Base-by-base conservation (phyloP, 2,329 filamentous ascomycete species). In the Colletotrichum neosansevieriae region DNA sequence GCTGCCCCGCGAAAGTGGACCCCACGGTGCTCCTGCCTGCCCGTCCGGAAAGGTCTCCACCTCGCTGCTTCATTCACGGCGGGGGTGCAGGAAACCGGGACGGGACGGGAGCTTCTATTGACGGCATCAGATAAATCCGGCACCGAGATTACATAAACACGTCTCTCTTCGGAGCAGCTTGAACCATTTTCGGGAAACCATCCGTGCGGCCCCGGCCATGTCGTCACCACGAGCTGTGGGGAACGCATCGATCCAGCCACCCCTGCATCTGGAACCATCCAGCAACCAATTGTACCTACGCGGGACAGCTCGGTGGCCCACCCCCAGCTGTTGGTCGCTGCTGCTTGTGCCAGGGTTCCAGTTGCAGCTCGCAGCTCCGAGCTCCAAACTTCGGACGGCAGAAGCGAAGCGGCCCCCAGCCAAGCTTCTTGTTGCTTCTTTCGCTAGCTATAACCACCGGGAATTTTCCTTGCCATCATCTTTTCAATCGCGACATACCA, bases 311-410 rank as follows among this genome's bases (percentile, higher is more conserved):
- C 21, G 21, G 21, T 21, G 21, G 21, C 21, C 21, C 21, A 21
- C 21, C 21, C 21, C 58, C n/a, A 47, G 57, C 47, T 51, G 38
- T 24, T 58, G 40, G 49, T 17, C 29, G 47, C 36, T 53, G 63
- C 17, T 24, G 24, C 24, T 24, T 24, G 24, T 24, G 24, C 24
- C 24, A 24, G 58, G 47, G 24, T 51, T 51, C 19, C 36, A 53
- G 34, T 44, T 42, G 38, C 34, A 69, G 62, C 66, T 69, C 54
- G 66, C 61, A 66, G 56, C 66, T 69, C 66, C 66, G 66, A 69
- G 61, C 66, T 69, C 66, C 36, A 60, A 49, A 69, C 61, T 69
- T 66, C 66, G 66, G 66, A 69, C 62, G 66, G 61, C 66, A 65
- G 64, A 50, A 15, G 49, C 15, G 49, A 21, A 29, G 49, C 49